Evolutionary conservation across 805 yeast species (phyloP), one percentile per base, ranked within the genome.

Genomic region (Saccharomycopsis amapae): DNA sequence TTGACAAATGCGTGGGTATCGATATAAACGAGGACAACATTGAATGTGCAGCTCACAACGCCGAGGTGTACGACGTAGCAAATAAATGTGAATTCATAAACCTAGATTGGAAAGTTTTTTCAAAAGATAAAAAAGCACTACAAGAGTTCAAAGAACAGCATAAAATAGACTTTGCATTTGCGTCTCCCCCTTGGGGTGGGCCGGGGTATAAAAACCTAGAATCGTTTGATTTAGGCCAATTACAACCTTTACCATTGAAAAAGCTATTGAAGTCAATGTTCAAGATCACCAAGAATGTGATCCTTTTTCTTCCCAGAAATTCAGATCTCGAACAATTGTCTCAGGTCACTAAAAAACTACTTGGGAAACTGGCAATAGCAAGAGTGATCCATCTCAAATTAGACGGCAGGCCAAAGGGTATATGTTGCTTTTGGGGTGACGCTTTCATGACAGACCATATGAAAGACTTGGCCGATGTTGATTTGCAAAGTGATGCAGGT

Each of bases 151-250:
- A 51, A 28, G 48, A 49, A 1, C 51, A 50, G 22, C 53, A 58
- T 24, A 51, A 55, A 7, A 46, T 60, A 32, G 83, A 77, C 53
- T 66, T 79, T 42, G 68, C 77, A 7, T 85, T 82, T 62, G 72
- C 78, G n/a, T 81, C 90, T 1, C 94, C 94, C 1, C 94, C 94
- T 0, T 85, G 94, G 95, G 94, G 93, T 28, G 95, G 95, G 0
- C 83, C 86, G 0, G 58, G 62, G 2, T 85, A 85, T 59, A 62
- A 64, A 40, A 55, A 60, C 20, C 52, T 61, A n/a, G 58, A 59
- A 0, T 51, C 53, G 2, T 81, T 72, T 59, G 79, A 80, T 52
- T 59, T 81, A 19, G 62, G 63, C 7, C 59, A 64, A 43, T 49
- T 74, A 52, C 53, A 61, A 38, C 88, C 88, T 0, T 60, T 79